Percentiles rank a stretch among this genome's conserved stretches.
Conservation (phyloP, 805 yeast genomes). For the Schwanniomyces pseudopolymorphus region DNA sequence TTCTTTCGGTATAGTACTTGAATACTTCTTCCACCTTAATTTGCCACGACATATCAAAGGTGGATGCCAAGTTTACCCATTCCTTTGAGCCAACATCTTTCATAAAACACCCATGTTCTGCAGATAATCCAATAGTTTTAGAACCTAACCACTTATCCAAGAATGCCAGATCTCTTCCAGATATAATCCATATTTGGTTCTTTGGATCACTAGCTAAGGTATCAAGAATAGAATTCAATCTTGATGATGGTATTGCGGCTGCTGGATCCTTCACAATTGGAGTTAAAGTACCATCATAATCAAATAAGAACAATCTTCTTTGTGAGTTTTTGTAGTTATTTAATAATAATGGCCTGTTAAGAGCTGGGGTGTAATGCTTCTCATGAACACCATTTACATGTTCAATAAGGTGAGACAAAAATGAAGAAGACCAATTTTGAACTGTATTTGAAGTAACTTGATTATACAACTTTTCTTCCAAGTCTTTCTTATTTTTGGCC, state of each 20-base stretch:
- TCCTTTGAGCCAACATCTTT: conserved; percentile 59
- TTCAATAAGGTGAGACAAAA: conserved; percentile 49
- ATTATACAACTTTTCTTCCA: conserved; percentile 57
- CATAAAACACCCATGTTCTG: conserved; percentile 97
- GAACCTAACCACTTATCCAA: conserved; percentile 85
- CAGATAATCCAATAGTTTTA: conserved; percentile 75
- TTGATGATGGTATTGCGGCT: conserved; percentile 93
- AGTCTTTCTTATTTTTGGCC: conserved; percentile 38
- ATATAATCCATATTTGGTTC: conserved; percentile 91
- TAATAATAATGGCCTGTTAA: conserved; percentile 67
- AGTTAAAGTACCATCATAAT: conserved; percentile 96
- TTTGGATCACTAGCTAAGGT: conserved; percentile 68
- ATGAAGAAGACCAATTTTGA: conserved; percentile 75
- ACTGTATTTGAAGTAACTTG: conserved; percentile 70
- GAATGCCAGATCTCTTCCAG: conserved; percentile 92
- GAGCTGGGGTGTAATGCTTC: conserved; percentile 62
- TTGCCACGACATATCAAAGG: conserved; percentile 94
- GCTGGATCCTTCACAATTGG: conserved; percentile 96
- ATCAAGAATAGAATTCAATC: conserved; percentile 59
- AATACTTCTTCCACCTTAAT: conserved; percentile 72
- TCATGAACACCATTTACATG: conserved; percentile 40
- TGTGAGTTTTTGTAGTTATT: conserved; percentile 59
- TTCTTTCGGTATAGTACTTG: conserved; percentile 73
- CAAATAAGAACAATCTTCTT: conserved; percentile 81
- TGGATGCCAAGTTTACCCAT: conserved; percentile 85